Percentiles rank a stretch among this genome's conserved stretches.
phyloP scores from a whole-genome alignment of 2,329 filamentous ascomycete species.

The Diaporthe longicolla region DNA sequence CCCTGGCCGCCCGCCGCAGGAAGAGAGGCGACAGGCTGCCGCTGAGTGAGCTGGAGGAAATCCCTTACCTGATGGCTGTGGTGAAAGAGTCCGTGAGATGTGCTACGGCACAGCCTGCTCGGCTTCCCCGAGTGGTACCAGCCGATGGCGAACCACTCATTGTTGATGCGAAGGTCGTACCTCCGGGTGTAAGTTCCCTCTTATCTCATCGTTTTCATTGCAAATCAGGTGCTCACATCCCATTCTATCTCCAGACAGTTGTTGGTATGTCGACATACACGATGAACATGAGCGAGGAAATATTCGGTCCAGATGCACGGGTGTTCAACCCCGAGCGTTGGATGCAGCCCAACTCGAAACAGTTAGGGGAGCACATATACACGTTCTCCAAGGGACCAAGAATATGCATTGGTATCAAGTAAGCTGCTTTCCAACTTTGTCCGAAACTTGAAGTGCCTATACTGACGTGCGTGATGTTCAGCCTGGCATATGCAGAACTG shows the following conservation, averaged over 20 bases:
- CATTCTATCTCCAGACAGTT: not conserved
- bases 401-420: not conserved
- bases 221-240: no score
- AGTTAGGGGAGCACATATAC: not conserved
- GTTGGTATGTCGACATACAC: not conserved
- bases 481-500: not conserved
- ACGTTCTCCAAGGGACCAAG: not conserved
- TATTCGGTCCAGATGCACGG: not conserved
- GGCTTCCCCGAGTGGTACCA: not conserved
- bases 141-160: not conserved
- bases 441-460: not conserved
- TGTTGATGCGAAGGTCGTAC: not conserved
- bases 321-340: not conserved
- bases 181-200: not conserved
- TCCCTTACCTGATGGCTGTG: conserved; percentile 6
- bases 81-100: conserved; percentile 10
- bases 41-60: not conserved
- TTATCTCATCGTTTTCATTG: not conserved
- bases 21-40: not conserved
- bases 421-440: not conserved
- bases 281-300: conserved; percentile 13
- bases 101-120: not conserved
- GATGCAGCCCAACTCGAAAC: not conserved
- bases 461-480: not conserved
- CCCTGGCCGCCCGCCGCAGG: not conserved